Evolutionary conservation across 768 basidiomycete species (phyloP), one percentile per base, ranked within the genome.

Genomic region (Tephrocybe sp.): DNA sequence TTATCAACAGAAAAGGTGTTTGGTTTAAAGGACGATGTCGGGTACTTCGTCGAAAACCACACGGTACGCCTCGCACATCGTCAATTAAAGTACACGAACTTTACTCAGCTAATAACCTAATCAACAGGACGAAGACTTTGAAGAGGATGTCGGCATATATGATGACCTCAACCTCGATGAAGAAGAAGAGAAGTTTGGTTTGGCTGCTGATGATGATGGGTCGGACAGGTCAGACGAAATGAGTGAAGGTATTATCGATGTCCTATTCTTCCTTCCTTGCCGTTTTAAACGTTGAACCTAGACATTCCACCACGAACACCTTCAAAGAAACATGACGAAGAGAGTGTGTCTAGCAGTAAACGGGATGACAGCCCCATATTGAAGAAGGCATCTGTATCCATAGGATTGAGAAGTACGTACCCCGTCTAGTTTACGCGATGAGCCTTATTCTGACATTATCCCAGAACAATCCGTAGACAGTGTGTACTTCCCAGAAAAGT

Each of bases 91-190:
- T 40, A 6, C 4, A 31, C 43, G 33, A 33, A 49, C 21, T 39
- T 44, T 41, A 55, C 58, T 61, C 55, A 61, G 61, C 54, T n/a
- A 40, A 40, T 29, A 47, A 59, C 58, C 18, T 36, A 37, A 49
- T 40, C 30, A 54, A 42, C 65, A 98, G 97, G 93, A 95, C 46
- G 97, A 98, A 60, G 88, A 91, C 60, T 99, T 97, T 67, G 94
- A 98, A 50, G 94, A 95, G 65, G 92, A 98, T 61, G 89, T 94
- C 64, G 94, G 91, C 40, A 89, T 99, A 43, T 99, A 99, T 61
- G 97, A 98, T 59, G 97, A 98, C 13, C 90, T 99, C 53, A 91
- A 91, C 60, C 86, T 99, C 39, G 91, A 97, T 58, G 95, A 97
- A 62, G 93, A 97, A 66, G 95, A 98, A 63, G 93, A 93, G 72